Evolutionary conservation across 2,329 filamentous ascomycete genomes (phyloP), one percentile per base, ranked within the genome.

Genomic region (Arthrobotrys iridis): DNA sequence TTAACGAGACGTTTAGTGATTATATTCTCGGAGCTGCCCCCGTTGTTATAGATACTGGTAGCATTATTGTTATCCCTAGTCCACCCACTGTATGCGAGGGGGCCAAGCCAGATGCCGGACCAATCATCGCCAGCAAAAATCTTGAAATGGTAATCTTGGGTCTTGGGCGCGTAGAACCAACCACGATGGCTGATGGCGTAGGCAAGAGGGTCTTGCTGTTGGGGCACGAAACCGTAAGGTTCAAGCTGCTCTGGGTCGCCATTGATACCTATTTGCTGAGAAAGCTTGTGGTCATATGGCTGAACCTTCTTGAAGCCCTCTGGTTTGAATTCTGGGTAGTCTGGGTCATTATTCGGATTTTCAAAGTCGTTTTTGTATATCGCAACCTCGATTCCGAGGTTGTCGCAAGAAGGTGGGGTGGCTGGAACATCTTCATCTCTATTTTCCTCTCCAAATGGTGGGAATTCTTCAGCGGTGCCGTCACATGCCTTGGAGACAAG

Each of bases 161-260:
- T 60, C 35, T 60, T 60, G 10, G 55, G 55, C 28, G 22, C 35
- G 13, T 60, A 60, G 37, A 60, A 60, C 22, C 41, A 60, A n/a
- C 55, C 55, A 18, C 37, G 41, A n/a, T 60, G 41, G 22, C n/a
- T 30, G 8, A 60, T 22, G 7, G 55, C 28, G 13, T 60, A 60
- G 2, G 37, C 22, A 4, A 45, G 35, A 18, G 55, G 55, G 11
- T 60, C 24, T 5, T 11, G 30, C 13, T 60, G 18, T 45, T 30
- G 6, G 2, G 41, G 22, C 6, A 13, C 10, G 22, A 60, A 60
- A 10, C 37, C 37, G 37, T 60, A 60, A 20, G 55, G 55, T 4
- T 11, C 11, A 11, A 43, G 35, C 11, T 43, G 35, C 18, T 43
- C 35, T 10, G 35, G 37, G 35, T 43, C 37, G 18, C 55, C 55